Base-by-base conservation (phyloP, 139 green algal genomes). In the Penium margaritaceum region DNA sequence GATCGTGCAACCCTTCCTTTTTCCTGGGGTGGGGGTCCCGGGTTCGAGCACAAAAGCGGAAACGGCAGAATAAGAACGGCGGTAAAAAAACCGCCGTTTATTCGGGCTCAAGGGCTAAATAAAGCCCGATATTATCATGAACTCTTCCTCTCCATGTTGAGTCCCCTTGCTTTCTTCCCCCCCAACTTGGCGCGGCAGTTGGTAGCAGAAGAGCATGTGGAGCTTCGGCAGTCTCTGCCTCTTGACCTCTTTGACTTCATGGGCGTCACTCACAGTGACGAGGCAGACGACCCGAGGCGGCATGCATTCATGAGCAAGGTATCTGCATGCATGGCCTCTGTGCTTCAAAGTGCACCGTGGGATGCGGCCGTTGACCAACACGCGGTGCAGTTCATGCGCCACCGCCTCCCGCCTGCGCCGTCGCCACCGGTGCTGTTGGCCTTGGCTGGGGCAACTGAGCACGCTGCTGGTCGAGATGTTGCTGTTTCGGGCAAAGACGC, bases 211-310 rank as follows among this genome's bases (percentile, higher is more conserved):
- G 68, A 84, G 21, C 58, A 51, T 33, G 7, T 71, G 9, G 82
- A 72, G 33, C 63, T 90, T 71, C 71, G 85, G 5, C 54, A 53
- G 33, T 67, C 58, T 1, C 39, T 83, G 39, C 85, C 88, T 0
- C 67, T 64, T 27, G 81, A 79, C 27, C 34, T 64, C 29, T 62
- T 79, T 14, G 24, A 69, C 29, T 63, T 72, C 37, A 71, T 79
- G 51, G 75, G 75, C n/a, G 60, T 75, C 44, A 36, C 61, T 21
- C 47, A 75, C 32, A 19, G n/a, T 35, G 75, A 76, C 33, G 27
- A 36, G 5, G 27, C 6, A n/a, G 61, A 27, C 27, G 67, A 41
- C 30, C 17, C 14, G n/a, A 9, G 39, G 3, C 53, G 62, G 1
- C 55, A 51, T 12, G 58, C 39, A 0, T 63, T 80, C 19, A 1